Conservation (phyloP, 2,329 filamentous ascomycete species). For the Ascochyta pisi region DNA sequence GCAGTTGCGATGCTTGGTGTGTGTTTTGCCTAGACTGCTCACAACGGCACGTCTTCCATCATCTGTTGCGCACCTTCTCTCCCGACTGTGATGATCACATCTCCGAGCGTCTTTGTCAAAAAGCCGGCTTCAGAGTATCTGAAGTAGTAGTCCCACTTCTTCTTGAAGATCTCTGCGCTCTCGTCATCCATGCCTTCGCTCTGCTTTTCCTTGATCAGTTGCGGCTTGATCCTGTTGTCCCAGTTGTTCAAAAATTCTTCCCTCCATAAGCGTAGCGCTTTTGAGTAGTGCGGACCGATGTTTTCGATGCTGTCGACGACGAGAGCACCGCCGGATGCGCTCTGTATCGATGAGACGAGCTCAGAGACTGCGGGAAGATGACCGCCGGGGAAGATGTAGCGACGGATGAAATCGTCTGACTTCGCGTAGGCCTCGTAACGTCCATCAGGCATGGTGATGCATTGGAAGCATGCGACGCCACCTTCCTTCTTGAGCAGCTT, state of each 20-base stretch:
- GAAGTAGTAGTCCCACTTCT: conserved; percentile 82
- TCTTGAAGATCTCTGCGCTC: conserved; percentile 70
- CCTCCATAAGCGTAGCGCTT: conserved; percentile 71
- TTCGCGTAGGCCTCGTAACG: conserved; percentile 71
- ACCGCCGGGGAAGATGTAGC: conserved; percentile 81
- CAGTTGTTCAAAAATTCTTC: conserved; percentile 71
- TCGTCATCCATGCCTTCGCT: conserved; percentile 67
- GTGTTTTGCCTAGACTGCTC: background rate
- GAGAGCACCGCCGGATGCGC: conserved; percentile 66
- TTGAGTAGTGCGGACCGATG: conserved; percentile 76
- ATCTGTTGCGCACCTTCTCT: conserved; percentile 70
- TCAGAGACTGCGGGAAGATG: conserved; percentile 73
- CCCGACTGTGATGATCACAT: conserved; percentile 74
- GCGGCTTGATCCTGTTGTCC: conserved; percentile 64
- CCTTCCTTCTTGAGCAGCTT: conserved; percentile 69
- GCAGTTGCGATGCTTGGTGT: background rate
- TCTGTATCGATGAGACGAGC: conserved; percentile 67
- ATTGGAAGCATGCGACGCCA: conserved; percentile 75
- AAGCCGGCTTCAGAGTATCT: conserved; percentile 78
- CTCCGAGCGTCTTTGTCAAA: conserved; percentile 72
- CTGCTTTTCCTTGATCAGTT: conserved; percentile 64
- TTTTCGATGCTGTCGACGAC: conserved; percentile 73
- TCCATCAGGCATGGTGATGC: conserved; percentile 76
- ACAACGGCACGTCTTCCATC: conserved; percentile 74
- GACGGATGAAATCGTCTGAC: conserved; percentile 75